These are phyloP conservation scores for Avicennia marina DNA, from an alignment of 257 asterid genomes.

Conservation along the genomic window DNA sequence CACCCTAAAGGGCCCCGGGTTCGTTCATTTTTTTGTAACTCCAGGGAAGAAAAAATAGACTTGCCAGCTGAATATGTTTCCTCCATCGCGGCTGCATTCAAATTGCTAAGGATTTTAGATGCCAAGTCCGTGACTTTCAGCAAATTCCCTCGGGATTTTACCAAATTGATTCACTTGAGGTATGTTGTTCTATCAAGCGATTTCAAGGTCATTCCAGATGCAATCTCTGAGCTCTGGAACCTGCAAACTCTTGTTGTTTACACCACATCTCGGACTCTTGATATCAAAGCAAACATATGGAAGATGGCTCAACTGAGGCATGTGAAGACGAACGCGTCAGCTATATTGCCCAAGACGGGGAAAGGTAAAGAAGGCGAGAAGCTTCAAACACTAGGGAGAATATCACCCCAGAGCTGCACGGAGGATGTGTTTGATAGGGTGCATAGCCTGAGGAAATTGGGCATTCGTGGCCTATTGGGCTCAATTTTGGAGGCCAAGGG, in stretches of 20 bases:
- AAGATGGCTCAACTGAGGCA: neutral
- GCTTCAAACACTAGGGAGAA: too few relatives aligned
- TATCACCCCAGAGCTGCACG: too few relatives aligned
- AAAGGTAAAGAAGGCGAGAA: too few relatives aligned
- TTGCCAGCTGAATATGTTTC: constrained; percentile 13
- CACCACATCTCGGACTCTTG: neutral
- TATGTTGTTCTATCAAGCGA: neutral
- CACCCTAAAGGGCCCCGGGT: constrained; percentile 22
- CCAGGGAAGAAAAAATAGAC: constrained; percentile 10
- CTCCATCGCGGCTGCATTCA: constrained; percentile 19
- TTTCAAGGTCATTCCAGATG: neutral
- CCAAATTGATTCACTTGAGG: neutral
- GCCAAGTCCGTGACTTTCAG: constrained; percentile 20
- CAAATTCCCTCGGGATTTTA: constrained; percentile 6
- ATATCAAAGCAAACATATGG: constrained; percentile 14
- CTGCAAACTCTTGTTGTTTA: neutral
- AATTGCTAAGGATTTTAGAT: constrained; percentile 28
- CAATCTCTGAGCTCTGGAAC: neutral
- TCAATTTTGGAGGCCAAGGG: too few relatives aligned
- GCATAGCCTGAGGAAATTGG: too few relatives aligned
- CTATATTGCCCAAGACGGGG: neutral
- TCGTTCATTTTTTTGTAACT: constrained; percentile 24
- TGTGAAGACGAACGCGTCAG: neutral
- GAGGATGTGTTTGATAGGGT: too few relatives aligned
- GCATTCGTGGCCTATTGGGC: too few relatives aligned